Conservation (phyloP, 2,329 filamentous ascomycete genomes). For the Phyllosticta paracitricarpa region DNA sequence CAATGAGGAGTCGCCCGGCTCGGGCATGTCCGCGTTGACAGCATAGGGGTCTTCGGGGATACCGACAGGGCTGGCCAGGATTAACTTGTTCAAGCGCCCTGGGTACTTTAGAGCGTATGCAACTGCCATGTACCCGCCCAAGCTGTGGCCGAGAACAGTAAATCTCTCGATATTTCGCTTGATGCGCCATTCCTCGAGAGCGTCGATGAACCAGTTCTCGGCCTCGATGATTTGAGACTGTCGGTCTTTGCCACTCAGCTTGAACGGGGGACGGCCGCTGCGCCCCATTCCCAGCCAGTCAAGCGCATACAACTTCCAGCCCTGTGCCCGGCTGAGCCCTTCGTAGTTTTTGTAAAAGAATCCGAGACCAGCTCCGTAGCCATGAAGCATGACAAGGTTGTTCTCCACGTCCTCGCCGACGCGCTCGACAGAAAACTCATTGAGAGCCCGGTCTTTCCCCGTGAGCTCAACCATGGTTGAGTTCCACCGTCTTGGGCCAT, state of each 20-base stretch:
- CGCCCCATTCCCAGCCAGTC: conserved; percentile 94
- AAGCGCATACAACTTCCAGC: conserved; percentile 87
- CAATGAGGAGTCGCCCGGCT: conserved; percentile 61
- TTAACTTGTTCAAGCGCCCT: conserved; percentile 87
- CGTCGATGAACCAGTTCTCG: conserved; percentile 92
- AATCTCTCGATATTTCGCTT: conserved; percentile 85
- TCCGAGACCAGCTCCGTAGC: conserved; percentile 88
- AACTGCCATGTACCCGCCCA: conserved; percentile 90
- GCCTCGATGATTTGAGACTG: conserved; percentile 77
- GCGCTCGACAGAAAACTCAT: conserved; percentile 86
- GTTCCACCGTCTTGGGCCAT: conserved; percentile 76
- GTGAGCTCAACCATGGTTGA: conserved; percentile 74
- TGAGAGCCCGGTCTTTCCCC: conserved; percentile 77
- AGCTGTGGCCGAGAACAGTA: conserved; percentile 82
- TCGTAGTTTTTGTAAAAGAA: conserved; percentile 99
- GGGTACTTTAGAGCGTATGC: conserved; percentile 96
- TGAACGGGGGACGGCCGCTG: conserved; percentile 74
- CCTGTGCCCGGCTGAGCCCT: conserved; percentile 62
- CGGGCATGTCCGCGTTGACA: conserved; percentile 68
- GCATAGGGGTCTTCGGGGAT: conserved; percentile 92
- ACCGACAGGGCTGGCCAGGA: conserved; percentile 87
- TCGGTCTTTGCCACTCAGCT: conserved; percentile 70
- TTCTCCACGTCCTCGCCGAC: conserved; percentile 70
- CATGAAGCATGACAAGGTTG: conserved; percentile 89
- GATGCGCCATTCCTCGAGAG: conserved; percentile 89